Base-by-base conservation (phyloP, 1,139 yeast species). In the Hyphopichia buzzinii region DNA sequence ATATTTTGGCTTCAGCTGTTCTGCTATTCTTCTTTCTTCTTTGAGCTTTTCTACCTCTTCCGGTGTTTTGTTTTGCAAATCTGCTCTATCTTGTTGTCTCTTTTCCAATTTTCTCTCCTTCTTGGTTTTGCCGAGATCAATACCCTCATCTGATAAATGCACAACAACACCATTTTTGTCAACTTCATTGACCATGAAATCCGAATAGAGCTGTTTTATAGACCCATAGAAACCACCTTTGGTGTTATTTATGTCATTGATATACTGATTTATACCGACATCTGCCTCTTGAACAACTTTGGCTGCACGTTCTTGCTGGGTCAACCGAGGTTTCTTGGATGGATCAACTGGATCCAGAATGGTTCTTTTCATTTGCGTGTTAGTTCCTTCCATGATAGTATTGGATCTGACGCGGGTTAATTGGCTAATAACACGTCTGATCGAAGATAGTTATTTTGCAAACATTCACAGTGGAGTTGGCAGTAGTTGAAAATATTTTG, bases 131-230 rank as follows among this genome's bases (percentile, higher is more conserved):
- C 75, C 75, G 34, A 62, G 45, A 34, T 76, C 75, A 35, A 83
- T 69, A 3, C 97, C 97, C 36, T 79, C 77, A 52, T 90, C 96
- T 3, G 63, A 55, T 45, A 92, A 68, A 55, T 83, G 92, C 11
- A 90, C 75, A 2, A 89, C 96, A 2, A 75, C 62, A 1, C 88
- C 95, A 19, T 77, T 64, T 22, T 64, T 49, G 41, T 73, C 84
- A 41, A 92, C 83, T 59, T 94, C 98, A 57, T 89, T 88, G 30
- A 92, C 98, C 55, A 88, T 73, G 56, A 94, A 94, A 57, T 92
- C 98, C n/a, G 96, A 82, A 61, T 89, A 89, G 44, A 96, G 72
- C 52, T 86, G 95, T 58, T 92, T 92, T 48, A 92, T 71, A 11
- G 76, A 73, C 2, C 97, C 98, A 17, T 59, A 59, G 46, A 92